phyloP scores from a whole-genome alignment of 495 filamentous ascomycete species.

The Penicillium pulvis region DNA sequence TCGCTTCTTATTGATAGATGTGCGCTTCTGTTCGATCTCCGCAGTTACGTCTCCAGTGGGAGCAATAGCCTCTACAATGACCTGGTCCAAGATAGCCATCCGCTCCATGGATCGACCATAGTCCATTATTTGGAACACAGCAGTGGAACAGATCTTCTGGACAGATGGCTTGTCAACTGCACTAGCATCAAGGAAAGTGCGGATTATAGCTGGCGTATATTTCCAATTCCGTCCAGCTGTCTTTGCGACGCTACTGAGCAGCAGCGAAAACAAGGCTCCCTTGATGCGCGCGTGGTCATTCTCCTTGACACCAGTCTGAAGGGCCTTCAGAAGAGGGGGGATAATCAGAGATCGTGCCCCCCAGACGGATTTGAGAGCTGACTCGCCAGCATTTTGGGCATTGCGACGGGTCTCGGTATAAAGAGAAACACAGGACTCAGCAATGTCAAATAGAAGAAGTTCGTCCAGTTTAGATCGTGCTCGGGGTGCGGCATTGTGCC shows the following conservation, averaged over 20 bases:
- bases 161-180: slow-evolving; percentile 91
- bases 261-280: slow-evolving; percentile 83
- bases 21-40: slow-evolving; percentile 65
- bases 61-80: slow-evolving; percentile 69
- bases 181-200: slow-evolving; percentile 84
- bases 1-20: slow-evolving; percentile 72
- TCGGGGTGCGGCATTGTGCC: slow-evolving; percentile 87
- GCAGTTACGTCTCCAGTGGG: slow-evolving; percentile 67
- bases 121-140: slow-evolving; percentile 84
- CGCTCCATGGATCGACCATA: slow-evolving; percentile 83
- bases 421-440: slow-evolving; percentile 85
- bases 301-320: slow-evolving; percentile 79
- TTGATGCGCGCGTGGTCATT: slow-evolving; percentile 90
- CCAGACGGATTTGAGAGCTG: slow-evolving; percentile 88
- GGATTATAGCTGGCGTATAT: slow-evolving; percentile 82
- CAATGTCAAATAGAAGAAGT: slow-evolving; percentile 80
- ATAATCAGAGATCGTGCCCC: slow-evolving; percentile 86
- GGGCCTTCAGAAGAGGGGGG: slow-evolving; percentile 74
- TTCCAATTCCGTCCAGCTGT: slow-evolving; percentile 89
- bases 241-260: slow-evolving; percentile 87
- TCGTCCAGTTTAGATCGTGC: slow-evolving; percentile 84
- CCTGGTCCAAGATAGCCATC: slow-evolving; percentile 82
- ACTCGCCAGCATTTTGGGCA: slow-evolving; percentile 88
- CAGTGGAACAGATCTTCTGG: slow-evolving; percentile 81
- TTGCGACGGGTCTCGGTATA: slow-evolving; percentile 95